These are phyloP conservation scores for Malus asiatica DNA, from an alignment of 306 rosid genomes.

Conservation along the genomic window DNA sequence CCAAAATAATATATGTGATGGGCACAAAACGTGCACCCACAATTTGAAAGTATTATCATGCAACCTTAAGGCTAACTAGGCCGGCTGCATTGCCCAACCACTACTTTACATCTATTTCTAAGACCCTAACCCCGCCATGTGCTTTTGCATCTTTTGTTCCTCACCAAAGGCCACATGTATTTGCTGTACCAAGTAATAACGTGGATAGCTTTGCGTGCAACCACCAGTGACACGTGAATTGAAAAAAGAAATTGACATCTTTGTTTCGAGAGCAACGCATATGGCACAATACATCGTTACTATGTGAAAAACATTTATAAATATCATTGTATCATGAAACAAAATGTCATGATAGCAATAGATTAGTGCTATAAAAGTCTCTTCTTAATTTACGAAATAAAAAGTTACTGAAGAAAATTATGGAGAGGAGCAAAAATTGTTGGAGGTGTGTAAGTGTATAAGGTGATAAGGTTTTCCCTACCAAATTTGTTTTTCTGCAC, in stretches of 20 bases:
- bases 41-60: neutral
- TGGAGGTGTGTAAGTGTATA: neutral
- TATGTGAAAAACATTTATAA: too few relatives aligned
- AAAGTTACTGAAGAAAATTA: neutral
- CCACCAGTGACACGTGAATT: neutral
- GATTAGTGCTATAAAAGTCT: neutral
- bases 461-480: neutral
- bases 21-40: neutral
- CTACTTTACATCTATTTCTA: neutral
- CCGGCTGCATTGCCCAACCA: neutral
- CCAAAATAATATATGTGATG: neutral
- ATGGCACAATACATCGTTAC: too few relatives aligned
- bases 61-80: neutral
- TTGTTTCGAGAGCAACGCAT: neutral
- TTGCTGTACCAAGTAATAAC: neutral
- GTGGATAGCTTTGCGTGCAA: neutral
- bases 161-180: neutral
- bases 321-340: too few relatives aligned
- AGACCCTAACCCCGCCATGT: neutral
- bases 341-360: too few relatives aligned
- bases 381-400: neutral
- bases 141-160: neutral
- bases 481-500: neutral
- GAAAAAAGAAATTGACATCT: neutral
- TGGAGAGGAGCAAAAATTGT: neutral